Evolutionary conservation across 1,284 basidiomycete genomes (phyloP).

Genomic region (Marasmius oreades): DNA sequence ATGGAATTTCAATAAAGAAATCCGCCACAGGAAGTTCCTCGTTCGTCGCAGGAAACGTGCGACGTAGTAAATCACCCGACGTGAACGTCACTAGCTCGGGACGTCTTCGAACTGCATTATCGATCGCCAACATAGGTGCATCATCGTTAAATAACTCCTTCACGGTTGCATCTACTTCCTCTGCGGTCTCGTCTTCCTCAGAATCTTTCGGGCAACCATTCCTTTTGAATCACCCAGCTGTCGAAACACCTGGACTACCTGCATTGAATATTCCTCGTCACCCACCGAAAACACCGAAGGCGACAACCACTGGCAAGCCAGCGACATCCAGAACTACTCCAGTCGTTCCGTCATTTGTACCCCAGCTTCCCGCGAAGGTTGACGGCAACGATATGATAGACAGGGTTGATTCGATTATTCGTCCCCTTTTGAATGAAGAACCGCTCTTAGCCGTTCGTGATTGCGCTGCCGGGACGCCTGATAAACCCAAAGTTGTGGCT

Average conservation of each 20-base stretch:
- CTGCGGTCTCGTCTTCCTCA: neutral
- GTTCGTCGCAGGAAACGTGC: neutral
- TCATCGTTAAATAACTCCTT: slow-evolving; percentile 23
- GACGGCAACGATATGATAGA: neutral
- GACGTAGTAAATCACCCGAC: slow-evolving; percentile 1
- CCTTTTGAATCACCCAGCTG: neutral
- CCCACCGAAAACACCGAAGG: neutral
- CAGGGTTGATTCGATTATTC: neutral
- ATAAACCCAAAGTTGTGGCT: no score
- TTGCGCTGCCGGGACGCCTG: no score
- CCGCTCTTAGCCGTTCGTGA: no score
- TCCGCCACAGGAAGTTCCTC: neutral
- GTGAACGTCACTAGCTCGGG: slow-evolving; percentile 41
- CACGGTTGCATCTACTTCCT: slow-evolving; percentile 3
- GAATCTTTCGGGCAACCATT: slow-evolving; percentile 11
- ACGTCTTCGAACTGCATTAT: slow-evolving; percentile 58
- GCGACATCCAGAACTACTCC: neutral
- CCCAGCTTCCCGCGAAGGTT: neutral
- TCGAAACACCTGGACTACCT: neutral
- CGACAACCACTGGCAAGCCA: neutral
- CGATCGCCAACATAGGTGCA: slow-evolving; percentile 55
- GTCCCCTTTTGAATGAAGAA: neutral
- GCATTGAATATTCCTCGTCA: neutral
- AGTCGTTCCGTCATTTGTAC: neutral
- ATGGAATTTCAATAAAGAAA: slow-evolving; percentile 8